Base-by-base conservation (phyloP, 441 rosid genomes). In the Gossypium lobatum region DNA sequence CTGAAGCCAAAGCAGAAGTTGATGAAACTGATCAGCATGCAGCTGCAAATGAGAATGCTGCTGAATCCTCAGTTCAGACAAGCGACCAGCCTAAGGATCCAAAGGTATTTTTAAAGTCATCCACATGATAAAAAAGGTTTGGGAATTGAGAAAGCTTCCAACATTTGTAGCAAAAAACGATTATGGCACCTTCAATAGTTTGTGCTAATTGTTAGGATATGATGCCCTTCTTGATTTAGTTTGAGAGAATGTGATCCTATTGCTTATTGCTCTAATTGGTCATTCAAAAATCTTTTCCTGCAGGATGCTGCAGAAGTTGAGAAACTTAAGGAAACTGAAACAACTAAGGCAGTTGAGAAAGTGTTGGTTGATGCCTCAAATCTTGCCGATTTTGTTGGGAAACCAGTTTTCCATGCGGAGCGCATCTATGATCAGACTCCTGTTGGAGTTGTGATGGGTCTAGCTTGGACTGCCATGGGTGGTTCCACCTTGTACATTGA, bases 381-480 rank as follows among this genome's bases (percentile, higher is more conserved):
- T 81, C 83, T 95, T 18, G 61, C 85, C 10, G 95, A 95, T 69
- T 95, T 81, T 81, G 98, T 96, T 69, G 99, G 99, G 63, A 96
- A 96, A 76, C 97, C 97, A 2, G 95, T 93, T 39, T 95, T 93
- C 83, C 95, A 89, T 7, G 91, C 90, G 4, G 98, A 89, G 45
- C 91, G 93, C 59, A 83, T 95, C 20, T 95, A 93, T 20, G 88
- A 88, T 31, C 88, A 77, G 71, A 91, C 99, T 26, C 98, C 99
- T 3, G 79, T 88, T 3, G 99, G 99, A 52, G 98, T 95, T 54
- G 97, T 93, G 57, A 91, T 93, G 98, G 98, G 99, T 71, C 95
- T 95, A 73, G 97, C 98, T 52, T 95, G 98, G 98, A 95, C 99
- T 70, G 87, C 97, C 23, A 91, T 95, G 99, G 99, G 99, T 58